These are phyloP conservation scores for Cercospora zeae-maydis DNA, from an alignment of 2,329 filamentous ascomycete genomes.

Conservation along the genomic window DNA sequence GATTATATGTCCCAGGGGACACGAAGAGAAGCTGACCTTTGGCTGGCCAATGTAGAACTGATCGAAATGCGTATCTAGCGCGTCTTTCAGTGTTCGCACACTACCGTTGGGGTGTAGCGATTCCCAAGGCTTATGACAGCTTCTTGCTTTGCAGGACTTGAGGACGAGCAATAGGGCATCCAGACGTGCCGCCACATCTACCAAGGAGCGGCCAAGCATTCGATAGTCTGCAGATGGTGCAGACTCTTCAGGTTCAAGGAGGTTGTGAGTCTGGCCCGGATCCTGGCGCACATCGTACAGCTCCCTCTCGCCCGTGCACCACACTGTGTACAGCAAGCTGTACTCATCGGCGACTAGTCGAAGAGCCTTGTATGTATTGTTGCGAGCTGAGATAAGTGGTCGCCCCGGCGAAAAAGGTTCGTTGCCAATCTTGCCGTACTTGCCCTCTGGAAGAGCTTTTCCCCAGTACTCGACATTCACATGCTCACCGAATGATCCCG, in stretches of 20 bases:
- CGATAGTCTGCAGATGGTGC: conserved; percentile 14
- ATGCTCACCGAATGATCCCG: conserved; percentile 32
- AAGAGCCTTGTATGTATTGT: conserved; percentile 35
- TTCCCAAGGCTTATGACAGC: conserved; percentile 34
- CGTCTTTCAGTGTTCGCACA: conserved; percentile 29
- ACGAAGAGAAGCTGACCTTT: conserved; percentile 52
- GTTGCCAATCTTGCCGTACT: conserved; percentile 27
- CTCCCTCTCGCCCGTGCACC: conserved; percentile 66
- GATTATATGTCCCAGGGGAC: conserved; percentile 55
- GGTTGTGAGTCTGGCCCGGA: conserved; percentile 27
- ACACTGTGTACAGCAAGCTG: conserved; percentile 63
- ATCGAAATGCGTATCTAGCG: conserved; percentile 31
- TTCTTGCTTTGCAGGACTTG: conserved; percentile 34
- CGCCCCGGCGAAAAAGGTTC: conserved; percentile 13
- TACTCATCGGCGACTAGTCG: conserved; percentile 41
- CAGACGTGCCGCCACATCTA: conserved; percentile 27
- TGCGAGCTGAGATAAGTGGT: conserved; percentile 18
- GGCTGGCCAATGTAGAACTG: conserved; percentile 35
- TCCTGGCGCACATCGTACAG: conserved; percentile 52
- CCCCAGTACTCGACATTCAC: conserved; percentile 44
- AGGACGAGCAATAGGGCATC: conserved; percentile 36
- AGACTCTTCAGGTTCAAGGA: conserved; percentile 14
- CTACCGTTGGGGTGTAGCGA: conserved; percentile 32
- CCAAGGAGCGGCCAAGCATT: conserved; percentile 22
- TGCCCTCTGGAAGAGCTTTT: conserved; percentile 29